phyloP scores from a whole-genome alignment of 371 early-diverging fungal species.

The Apophysomyces sp. region DNA sequence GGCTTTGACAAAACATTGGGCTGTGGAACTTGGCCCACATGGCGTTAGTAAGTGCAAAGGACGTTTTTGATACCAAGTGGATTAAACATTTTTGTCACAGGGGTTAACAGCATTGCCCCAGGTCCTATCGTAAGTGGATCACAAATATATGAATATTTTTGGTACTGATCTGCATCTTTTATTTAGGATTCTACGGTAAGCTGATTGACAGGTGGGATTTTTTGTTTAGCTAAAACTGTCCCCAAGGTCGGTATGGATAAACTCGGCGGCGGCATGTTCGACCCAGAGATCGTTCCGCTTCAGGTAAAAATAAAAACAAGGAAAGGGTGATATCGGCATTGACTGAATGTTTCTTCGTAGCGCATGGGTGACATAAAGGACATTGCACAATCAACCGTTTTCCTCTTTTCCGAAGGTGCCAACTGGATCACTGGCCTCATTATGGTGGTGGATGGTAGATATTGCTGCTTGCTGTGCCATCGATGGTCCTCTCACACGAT shows the following conservation, averaged over 20 bases:
- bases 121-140: conserved; percentile 42
- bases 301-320: conserved; percentile 20
- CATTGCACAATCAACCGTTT: conserved; percentile 73
- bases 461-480: neutral
- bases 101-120: conserved; percentile 43
- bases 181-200: neutral
- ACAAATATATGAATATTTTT: neutral
- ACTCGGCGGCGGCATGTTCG: conserved; percentile 24
- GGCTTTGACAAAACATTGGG: conserved; percentile 56
- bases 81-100: conserved; percentile 4
- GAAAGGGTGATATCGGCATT: neutral
- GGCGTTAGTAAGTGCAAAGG: conserved; percentile 37
- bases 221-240: neutral
- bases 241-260: conserved; percentile 38
- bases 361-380: conserved; percentile 62
- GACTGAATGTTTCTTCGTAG: conserved; percentile 12
- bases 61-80: neutral
- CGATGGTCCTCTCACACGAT: too few relatives aligned
- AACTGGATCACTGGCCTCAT: conserved; percentile 58
- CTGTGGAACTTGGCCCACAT: conserved; percentile 50
- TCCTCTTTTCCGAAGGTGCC: conserved; percentile 67
- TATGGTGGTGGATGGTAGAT: conserved; percentile 72
- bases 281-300: conserved; percentile 21
- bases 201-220: neutral
- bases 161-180: neutral